Conservation (phyloP, 352 stramenopile species). For the Phytophthora sojae region DNA sequence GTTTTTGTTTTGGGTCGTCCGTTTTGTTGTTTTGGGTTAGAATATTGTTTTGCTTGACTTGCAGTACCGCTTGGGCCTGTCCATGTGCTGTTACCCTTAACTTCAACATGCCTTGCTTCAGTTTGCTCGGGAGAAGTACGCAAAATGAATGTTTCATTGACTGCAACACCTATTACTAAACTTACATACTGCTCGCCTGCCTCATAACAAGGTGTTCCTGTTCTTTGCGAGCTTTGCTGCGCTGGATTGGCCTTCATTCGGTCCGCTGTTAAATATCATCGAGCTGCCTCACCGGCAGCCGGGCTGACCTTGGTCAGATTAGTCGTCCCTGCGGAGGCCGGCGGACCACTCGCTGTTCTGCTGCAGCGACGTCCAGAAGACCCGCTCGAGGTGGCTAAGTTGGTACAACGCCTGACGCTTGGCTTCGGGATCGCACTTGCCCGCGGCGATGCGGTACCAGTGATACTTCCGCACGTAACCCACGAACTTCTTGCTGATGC, state of each 20-base stretch:
- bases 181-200: neutral
- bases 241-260: conserved; percentile 20
- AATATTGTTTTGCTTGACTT: too few relatives aligned
- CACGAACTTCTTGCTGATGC: conserved; percentile 93
- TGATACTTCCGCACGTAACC: conserved; percentile 90
- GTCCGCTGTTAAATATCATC: conserved; percentile 41
- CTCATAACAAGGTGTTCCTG: neutral
- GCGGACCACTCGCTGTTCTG: conserved; percentile 63
- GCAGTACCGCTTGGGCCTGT: too few relatives aligned
- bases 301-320: conserved; percentile 1
- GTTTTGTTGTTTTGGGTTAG: neutral
- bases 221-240: neutral
- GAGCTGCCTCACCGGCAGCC: neutral
- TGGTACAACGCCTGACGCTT: conserved; percentile 51
- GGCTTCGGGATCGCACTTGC: conserved; percentile 63
- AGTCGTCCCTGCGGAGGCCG: conserved; percentile 29
- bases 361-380: conserved; percentile 72
- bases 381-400: conserved; percentile 57
- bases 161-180: conserved; percentile 16
- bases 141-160: too few relatives aligned
- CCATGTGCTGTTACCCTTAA: too few relatives aligned
- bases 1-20: too few relatives aligned
- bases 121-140: too few relatives aligned
- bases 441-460: conserved; percentile 80
- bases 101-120: too few relatives aligned